phyloP scores from a whole-genome alignment of 2,329 filamentous ascomycete genomes.

The Metarhizium rileyi region DNA sequence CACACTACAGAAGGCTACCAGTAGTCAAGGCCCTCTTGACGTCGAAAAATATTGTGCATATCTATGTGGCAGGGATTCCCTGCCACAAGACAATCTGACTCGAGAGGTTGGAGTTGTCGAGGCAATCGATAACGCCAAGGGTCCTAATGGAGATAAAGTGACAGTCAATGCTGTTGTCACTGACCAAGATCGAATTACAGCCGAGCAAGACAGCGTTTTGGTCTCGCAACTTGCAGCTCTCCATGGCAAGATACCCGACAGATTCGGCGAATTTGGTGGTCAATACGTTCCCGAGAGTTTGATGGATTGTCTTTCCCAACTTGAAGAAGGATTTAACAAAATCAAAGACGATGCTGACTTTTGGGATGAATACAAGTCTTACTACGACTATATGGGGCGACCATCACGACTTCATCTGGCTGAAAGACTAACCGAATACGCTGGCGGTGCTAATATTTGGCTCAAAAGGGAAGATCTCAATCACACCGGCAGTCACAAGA shows the following conservation, averaged over 20 bases:
- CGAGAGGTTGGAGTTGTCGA: slow-evolving; percentile 63
- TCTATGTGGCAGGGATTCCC: slow-evolving; percentile 39
- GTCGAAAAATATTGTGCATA: slow-evolving; percentile 83
- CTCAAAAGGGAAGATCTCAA: slow-evolving; percentile 96
- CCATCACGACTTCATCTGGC: slow-evolving; percentile 87
- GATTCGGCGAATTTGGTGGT: slow-evolving; percentile 92
- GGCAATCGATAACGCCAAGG: slow-evolving; percentile 46
- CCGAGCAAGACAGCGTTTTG: slow-evolving; percentile 46
- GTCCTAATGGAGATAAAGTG: slow-evolving; percentile 25
- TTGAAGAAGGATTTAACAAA: slow-evolving; percentile 83
- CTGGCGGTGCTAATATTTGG: slow-evolving; percentile 92
- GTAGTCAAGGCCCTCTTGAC: slow-evolving; percentile 42
- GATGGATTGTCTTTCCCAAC: slow-evolving; percentile 89
- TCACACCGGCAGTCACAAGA: slow-evolving; percentile 97
- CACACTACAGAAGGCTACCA: slow-evolving; percentile 42
- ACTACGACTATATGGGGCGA: slow-evolving; percentile 95
- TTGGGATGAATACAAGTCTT: slow-evolving; percentile 93
- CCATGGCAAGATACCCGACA: slow-evolving; percentile 69
- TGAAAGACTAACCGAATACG: slow-evolving; percentile 76
- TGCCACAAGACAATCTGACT: slow-evolving; percentile 31
- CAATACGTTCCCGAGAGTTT: slow-evolving; percentile 96
- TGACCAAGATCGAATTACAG: slow-evolving; percentile 56
- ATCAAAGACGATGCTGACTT: slow-evolving; percentile 82
- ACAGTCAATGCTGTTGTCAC: slow-evolving; percentile 52
- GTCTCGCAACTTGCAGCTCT: slow-evolving; percentile 79